Evolutionary conservation across 1,284 basidiomycete species (phyloP).

Genomic region (Irpex lacteus): DNA sequence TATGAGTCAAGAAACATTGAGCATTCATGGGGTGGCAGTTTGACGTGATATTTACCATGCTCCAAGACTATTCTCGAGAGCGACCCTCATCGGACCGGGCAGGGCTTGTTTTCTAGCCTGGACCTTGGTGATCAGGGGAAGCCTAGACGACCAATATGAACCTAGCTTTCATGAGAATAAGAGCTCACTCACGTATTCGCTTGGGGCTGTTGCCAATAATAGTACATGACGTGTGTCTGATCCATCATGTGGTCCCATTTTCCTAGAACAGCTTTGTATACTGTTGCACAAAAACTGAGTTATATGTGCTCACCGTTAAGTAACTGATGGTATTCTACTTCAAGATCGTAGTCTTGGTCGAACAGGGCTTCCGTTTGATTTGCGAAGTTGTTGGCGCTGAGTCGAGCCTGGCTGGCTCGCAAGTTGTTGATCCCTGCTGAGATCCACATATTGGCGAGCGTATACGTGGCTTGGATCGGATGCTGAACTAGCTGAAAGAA

Average conservation of each 20-base stretch:
- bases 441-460: conserved; percentile 55
- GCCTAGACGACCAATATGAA: conserved; percentile 31
- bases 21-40: not conserved
- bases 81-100: conserved; percentile 60
- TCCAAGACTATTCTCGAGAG: conserved; percentile 57
- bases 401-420: conserved; percentile 59
- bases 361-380: conserved; percentile 54
- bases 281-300: not conserved
- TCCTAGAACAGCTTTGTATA: conserved; percentile 29
- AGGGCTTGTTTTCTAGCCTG: conserved; percentile 56
- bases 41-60: conserved; percentile 40
- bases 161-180: not conserved
- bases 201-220: conserved; percentile 72
- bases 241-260: conserved; percentile 68
- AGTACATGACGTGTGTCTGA: conserved; percentile 62
- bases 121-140: conserved; percentile 54
- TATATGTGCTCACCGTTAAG: conserved; percentile 43
- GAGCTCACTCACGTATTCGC: conserved; percentile 45
- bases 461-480: conserved; percentile 56
- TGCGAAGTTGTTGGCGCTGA: conserved; percentile 57
- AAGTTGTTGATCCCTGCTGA: conserved; percentile 60
- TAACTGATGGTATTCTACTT: conserved; percentile 56
- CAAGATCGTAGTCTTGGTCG: conserved; percentile 56
- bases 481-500: conserved; percentile 71
- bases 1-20: too few species aligned